Conservation (phyloP, 495 filamentous ascomycete genomes). For the Neurospora sp. region DNA sequence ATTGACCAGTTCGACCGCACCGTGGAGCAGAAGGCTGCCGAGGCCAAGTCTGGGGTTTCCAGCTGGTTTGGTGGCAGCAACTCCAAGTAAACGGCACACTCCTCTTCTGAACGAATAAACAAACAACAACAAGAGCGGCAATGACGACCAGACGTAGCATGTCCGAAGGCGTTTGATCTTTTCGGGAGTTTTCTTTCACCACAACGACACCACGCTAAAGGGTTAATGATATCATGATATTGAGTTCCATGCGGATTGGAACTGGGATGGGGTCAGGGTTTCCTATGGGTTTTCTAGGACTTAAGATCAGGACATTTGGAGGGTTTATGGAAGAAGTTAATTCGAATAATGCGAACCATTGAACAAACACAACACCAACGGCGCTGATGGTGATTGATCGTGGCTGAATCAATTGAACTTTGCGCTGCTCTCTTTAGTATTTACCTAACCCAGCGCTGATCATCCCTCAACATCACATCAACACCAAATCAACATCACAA, state of each 20-base stretch:
- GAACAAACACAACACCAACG: neutral
- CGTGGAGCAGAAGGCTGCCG: conserved; percentile 62
- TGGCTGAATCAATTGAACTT: neutral
- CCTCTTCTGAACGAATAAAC: no score
- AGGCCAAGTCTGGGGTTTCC: conserved; percentile 68
- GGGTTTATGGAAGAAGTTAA: neutral
- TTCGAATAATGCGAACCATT: neutral
- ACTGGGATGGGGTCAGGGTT: no score
- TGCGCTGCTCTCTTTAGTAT: neutral
- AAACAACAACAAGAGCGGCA: no score
- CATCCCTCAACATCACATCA: neutral
- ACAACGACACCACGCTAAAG: no score
- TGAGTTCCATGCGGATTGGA: no score
- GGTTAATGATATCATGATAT: no score
- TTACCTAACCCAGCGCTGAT: neutral
- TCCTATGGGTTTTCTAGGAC: neutral
- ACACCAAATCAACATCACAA: neutral
- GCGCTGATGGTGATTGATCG: neutral
- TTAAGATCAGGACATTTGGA: neutral
- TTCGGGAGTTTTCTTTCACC: no score
- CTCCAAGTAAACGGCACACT: conserved; percentile 27
- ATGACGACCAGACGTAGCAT: no score
- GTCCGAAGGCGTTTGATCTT: no score
- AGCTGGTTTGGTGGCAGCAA: conserved; percentile 63
- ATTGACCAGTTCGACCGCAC: conserved; percentile 65